Evolutionary conservation across 441 rosid genomes (phyloP), one percentile per base, ranked within the genome.

Genomic region (Flueggea neowawraea): DNA sequence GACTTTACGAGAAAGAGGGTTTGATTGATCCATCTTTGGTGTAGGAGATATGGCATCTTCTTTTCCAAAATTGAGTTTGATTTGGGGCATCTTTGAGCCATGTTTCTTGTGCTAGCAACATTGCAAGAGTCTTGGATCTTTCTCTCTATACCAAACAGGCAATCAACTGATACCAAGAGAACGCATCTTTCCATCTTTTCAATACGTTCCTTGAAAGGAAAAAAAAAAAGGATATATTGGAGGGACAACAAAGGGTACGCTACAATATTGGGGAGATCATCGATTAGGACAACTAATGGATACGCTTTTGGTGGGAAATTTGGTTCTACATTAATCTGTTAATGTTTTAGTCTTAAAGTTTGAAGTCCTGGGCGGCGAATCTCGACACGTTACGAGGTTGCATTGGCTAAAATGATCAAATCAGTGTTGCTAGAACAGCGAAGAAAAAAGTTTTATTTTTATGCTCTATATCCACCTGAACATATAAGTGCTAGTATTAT

Each of bases 91-190:
- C 50, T 47, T 14, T 10, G 5, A 10, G 12, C 50, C 12, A 11
- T 55, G 71, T 60, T 63, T 70, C 62, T 53, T 62, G 61, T 54
- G 48, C 36, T 56, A 28, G 56, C 65, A 62, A 68, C 61, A 49
- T 57, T 32, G 36, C 48, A 12, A 45, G 31, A 45, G 41, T 32
- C 43, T 14, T 28, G 50, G 58, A 36, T 62, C 62, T 67, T 70
- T 52, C 68, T 43, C 60, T 63, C 63, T 76, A 69, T 71, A 63
- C 62, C 67, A 16, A 68, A 60, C 76, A 70, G 31, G 58, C 44
- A 58, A 70, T 64, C 48, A 50, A 31, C 49, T 22, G 52, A 32
- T 8, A 22, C 16, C 22, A 28, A 12, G 6, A 12, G 10, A 16
- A 47, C 39, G 10, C 36, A 48, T 41, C 58, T 60, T 62, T 61